These are phyloP conservation scores for Rhodotorula sp. DNA, from an alignment of 1,284 basidiomycete species.

Conservation along the genomic window DNA sequence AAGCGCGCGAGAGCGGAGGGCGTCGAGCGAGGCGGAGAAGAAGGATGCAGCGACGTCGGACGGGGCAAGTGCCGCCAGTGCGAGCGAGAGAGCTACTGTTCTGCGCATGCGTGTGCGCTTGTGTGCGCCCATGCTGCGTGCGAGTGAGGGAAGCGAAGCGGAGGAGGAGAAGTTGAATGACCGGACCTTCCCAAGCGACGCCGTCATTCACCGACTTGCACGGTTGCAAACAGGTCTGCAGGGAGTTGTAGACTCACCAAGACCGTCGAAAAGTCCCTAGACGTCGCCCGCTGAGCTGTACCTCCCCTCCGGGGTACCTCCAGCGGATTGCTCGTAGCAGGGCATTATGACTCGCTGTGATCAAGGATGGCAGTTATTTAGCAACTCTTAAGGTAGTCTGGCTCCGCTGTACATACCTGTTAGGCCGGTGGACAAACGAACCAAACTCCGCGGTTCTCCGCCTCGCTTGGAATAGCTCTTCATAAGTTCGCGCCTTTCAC, in stretches of 20 bases:
- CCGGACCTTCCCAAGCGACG: background rate
- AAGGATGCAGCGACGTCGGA: slow-evolving; percentile 4
- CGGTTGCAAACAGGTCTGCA: background rate
- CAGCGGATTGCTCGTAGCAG: too few relatives aligned
- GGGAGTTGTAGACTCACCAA: too few relatives aligned
- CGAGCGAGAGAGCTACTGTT: background rate
- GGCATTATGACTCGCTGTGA: too few relatives aligned
- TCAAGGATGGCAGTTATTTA: too few relatives aligned
- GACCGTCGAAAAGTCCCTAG: too few relatives aligned
- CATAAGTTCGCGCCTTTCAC: background rate
- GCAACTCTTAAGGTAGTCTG: too few relatives aligned
- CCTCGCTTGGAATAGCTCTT: background rate
- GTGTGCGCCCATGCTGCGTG: background rate
- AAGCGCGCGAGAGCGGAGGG: slow-evolving; percentile 1
- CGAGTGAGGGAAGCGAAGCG: background rate
- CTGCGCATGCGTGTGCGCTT: background rate
- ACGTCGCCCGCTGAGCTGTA: too few relatives aligned
- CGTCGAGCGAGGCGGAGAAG: slow-evolving; percentile 7
- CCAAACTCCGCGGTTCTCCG: too few relatives aligned
- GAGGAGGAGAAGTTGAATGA: background rate
- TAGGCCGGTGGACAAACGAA: too few relatives aligned
- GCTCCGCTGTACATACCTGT: too few relatives aligned
- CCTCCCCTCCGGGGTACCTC: background rate
- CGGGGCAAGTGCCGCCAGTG: background rate
- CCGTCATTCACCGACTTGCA: background rate